A percentile compares a stretch with the other conserved stretches of the same genome.
These are phyloP conservation scores for Talaromyces rugulosus DNA, from an alignment of 2,329 filamentous ascomycete species.

Conservation along the genomic window DNA sequence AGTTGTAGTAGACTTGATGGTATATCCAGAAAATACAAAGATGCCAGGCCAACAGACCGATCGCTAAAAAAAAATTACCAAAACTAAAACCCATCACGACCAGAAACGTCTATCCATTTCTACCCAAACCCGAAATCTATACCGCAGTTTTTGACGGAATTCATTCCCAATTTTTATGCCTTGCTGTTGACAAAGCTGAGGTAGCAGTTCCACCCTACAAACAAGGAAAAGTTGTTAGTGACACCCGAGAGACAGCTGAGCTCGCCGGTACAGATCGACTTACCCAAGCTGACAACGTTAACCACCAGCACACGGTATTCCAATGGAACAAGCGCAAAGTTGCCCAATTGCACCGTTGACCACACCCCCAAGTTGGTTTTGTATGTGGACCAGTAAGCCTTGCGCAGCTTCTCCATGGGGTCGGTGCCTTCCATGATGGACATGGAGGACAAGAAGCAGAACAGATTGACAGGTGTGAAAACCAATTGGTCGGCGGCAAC, in stretches of 20 bases:
- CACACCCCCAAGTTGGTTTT: slow-evolving; percentile 83
- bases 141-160: background rate
- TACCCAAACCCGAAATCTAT: background rate
- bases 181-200: slow-evolving; percentile 54
- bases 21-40: background rate
- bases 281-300: slow-evolving; percentile 71
- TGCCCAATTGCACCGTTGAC: slow-evolving; percentile 78
- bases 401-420: slow-evolving; percentile 65
- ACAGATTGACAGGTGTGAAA: slow-evolving; percentile 81
- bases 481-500: slow-evolving; percentile 76
- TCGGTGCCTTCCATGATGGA: slow-evolving; percentile 69
- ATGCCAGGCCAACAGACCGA: background rate
- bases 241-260: slow-evolving; percentile 3
- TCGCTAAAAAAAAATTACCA: background rate
- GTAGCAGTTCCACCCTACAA: slow-evolving; percentile 56
- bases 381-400: slow-evolving; percentile 67
- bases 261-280: slow-evolving; percentile 23
- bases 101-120: background rate
- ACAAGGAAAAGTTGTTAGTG: slow-evolving; percentile 1
- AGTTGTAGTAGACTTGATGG: background rate
- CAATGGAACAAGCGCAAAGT: slow-evolving; percentile 83
- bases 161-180: slow-evolving; percentile 17
- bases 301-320: slow-evolving; percentile 81
- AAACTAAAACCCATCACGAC: background rate
- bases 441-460: slow-evolving; percentile 78